A percentile compares a stretch with the other conserved stretches of the same genome.
Conservation (phyloP, 2,329 filamentous ascomycete species). For the Alternaria sp. region DNA sequence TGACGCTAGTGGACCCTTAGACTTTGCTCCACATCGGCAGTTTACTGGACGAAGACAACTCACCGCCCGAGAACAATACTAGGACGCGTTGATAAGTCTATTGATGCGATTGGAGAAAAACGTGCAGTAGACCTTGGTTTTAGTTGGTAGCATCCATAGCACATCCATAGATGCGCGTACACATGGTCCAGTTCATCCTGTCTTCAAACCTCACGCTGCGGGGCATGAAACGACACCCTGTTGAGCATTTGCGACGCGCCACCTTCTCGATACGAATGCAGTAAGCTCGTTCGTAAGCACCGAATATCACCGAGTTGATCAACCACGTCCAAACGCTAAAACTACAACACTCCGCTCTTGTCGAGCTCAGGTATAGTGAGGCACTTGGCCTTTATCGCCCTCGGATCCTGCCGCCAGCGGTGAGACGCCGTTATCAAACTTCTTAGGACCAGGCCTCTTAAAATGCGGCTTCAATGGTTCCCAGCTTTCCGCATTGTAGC, state of each 20-base stretch:
- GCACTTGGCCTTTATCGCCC: conserved; percentile 36
- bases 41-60: conserved; percentile 12
- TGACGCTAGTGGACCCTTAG: conserved; percentile 21
- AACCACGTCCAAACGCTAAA: conserved; percentile 7
- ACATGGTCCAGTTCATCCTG: neutral
- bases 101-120: neutral
- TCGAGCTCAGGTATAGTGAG: conserved; percentile 34
- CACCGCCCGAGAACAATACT: conserved; percentile 3
- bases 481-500: conserved; percentile 87
- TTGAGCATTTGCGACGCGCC: conserved; percentile 13
- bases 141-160: neutral
- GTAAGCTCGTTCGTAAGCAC: conserved; percentile 8
- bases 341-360: conserved; percentile 12
- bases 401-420: conserved; percentile 24
- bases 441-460: conserved; percentile 37
- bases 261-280: conserved; percentile 4
- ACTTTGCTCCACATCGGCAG: conserved; percentile 16
- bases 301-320: conserved; percentile 10
- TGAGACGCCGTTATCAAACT: conserved; percentile 38
- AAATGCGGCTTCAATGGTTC: conserved; percentile 61
- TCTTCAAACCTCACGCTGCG: conserved; percentile 7
- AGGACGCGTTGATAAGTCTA: neutral
- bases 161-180: neutral
- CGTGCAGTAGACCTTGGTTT: neutral
- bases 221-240: conserved; percentile 14